Percentiles rank a stretch among this genome's conserved stretches.
These are phyloP conservation scores for Draba incana DNA, from an alignment of 345 rosid genomes.

Conservation along the genomic window DNA sequence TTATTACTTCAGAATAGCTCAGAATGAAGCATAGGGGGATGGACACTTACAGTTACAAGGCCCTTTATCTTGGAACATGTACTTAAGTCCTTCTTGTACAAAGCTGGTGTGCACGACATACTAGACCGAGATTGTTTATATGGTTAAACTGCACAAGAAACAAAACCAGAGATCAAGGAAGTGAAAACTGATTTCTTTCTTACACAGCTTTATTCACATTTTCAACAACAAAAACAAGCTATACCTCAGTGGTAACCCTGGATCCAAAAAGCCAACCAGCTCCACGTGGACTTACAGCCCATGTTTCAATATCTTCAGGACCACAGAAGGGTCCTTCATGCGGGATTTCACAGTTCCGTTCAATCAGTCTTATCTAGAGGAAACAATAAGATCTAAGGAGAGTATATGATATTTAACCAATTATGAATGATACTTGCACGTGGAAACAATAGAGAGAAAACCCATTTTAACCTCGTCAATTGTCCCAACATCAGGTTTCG, in stretches of 20 bases:
- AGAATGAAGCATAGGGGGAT: constrained; percentile 1
- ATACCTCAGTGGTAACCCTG: constrained; percentile 95
- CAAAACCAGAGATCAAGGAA: constrained; percentile 33
- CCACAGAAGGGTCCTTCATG: constrained; percentile 99
- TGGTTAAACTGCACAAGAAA: constrained; percentile 76
- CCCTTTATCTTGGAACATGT: constrained; percentile 99
- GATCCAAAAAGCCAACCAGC: constrained; percentile 99
- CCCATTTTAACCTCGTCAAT: constrained; percentile 97
- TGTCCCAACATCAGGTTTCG: constrained; percentile 94
- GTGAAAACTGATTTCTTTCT: background rate
- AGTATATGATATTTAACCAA: too few relatives aligned
- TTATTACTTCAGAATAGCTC: constrained; percentile 18
- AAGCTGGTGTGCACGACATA: constrained; percentile 99
- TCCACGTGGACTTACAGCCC: constrained; percentile 99
- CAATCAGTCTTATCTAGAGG: constrained; percentile 79
- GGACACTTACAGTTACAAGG: constrained; percentile 81
- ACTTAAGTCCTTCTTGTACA: constrained; percentile 99
- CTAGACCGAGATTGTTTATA: constrained; percentile 90
- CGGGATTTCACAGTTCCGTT: constrained; percentile 96
- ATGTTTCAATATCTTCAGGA: constrained; percentile 99
- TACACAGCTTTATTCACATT: background rate
- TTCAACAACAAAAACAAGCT: background rate
- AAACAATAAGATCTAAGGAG: constrained; percentile 18
- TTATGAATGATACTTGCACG: too few relatives aligned
- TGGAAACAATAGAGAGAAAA: too few relatives aligned